Conservation (phyloP, 345 rosid genomes). For the Eucalyptus regnans region DNA sequence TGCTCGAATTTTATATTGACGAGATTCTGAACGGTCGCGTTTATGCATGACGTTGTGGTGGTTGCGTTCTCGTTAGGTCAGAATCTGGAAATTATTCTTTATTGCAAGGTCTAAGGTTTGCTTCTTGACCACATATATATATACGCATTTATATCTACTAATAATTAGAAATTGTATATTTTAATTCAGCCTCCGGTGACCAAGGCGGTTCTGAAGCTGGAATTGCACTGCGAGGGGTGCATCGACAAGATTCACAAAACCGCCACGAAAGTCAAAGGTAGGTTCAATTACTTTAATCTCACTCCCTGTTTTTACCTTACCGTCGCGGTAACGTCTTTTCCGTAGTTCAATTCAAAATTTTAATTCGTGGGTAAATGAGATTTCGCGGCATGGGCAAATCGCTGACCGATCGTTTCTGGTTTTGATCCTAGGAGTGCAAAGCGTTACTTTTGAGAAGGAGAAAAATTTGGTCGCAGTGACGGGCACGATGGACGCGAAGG, state of each 20-base stretch:
- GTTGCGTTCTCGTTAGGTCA: background rate
- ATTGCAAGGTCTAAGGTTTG: background rate
- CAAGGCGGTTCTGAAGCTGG: constrained; percentile 55
- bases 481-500: constrained; percentile 64
- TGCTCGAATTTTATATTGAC: background rate
- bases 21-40: background rate
- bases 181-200: constrained; percentile 35
- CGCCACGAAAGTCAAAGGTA: constrained; percentile 48
- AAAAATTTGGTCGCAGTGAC: constrained; percentile 60
- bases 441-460: constrained; percentile 25
- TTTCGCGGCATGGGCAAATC: background rate
- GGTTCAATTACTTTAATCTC: background rate
- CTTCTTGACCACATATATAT: background rate
- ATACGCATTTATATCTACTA: background rate
- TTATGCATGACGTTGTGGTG: background rate
- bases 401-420: background rate
- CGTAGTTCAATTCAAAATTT: background rate
- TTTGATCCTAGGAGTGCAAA: constrained; percentile 38
- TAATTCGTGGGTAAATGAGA: background rate
- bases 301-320: background rate
- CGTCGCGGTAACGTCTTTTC: background rate
- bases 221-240: constrained; percentile 70
- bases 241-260: constrained; percentile 42
- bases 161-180: background rate
- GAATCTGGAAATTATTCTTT: background rate